Evolutionary conservation across 345 rosid genomes (phyloP), one percentile per base, ranked within the genome.

Genomic region (Syzygium aromaticum): DNA sequence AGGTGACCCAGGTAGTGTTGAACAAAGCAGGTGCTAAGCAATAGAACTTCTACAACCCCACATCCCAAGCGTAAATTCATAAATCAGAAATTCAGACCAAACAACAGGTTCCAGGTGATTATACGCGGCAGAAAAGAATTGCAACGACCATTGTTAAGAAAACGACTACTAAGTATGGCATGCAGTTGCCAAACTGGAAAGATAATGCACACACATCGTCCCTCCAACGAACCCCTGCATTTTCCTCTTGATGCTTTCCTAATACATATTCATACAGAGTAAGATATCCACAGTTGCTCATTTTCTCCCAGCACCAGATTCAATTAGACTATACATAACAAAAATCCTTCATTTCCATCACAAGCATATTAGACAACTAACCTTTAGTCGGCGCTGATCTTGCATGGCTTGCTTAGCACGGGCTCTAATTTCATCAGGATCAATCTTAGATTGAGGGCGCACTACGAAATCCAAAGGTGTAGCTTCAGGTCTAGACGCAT

Each of bases 381-480:
- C 99, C 98, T 98, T 96, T 73, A 92, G 53, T n/a, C 99, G 97
- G 54, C 99, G 99, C 90, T 95, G 98, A 92, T 98, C 99, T 88
- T 94, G 98, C 16, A 93, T 89, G 78, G 90, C 94, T 92, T 94
- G 95, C 90, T 95, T 98, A 7, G 95, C 94, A 85, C 99, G 98
- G 54, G 97, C 97, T 90, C 97, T 94, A 63, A 95, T 82, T 91
- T 94, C 95, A 6, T 98, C 99, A 1, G 96, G 98, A 85, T 98
- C 99, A 91, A 98, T 90, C 94, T 98, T 98, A 77, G 99, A 98
- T 86, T 95, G 99, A 80, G 99, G 99, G 63, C 99, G 99, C 88
- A 96, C 94, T 46, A 94, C 27, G 89, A 95, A 98, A 91, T 98
- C 99, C 93, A 98, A 87, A 25, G 98, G 97, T 28, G 99, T 94